phyloP scores from a whole-genome alignment of 2,329 filamentous ascomycete species.

The Ophiocordyceps polyrhachis-furcata region DNA sequence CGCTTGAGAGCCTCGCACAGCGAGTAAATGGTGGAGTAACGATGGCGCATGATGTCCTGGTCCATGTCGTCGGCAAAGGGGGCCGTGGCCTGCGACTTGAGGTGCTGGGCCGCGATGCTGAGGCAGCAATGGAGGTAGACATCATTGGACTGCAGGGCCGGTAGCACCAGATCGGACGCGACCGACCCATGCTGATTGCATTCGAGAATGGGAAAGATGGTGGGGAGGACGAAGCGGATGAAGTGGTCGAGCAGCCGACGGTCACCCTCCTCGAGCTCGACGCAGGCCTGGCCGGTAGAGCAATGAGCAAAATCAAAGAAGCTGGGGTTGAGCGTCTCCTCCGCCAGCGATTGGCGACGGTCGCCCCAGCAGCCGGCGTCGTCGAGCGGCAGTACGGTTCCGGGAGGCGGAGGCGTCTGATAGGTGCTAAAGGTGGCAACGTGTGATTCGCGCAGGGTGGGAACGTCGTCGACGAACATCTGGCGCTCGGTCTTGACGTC shows the following conservation, averaged over 20 bases:
- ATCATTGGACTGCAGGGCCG: constrained; percentile 77
- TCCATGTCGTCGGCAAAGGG: constrained; percentile 56
- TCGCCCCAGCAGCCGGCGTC: constrained; percentile 43
- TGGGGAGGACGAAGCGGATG: constrained; percentile 66
- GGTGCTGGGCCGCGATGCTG: constrained; percentile 80
- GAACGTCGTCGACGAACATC: constrained; percentile 82
- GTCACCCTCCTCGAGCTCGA: constrained; percentile 77
- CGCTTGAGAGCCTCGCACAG: constrained; percentile 65
- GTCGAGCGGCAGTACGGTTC: constrained; percentile 44
- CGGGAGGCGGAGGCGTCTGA: constrained; percentile 55
- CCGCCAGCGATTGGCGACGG: constrained; percentile 43
- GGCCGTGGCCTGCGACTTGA: constrained; percentile 51
- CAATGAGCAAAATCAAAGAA: constrained; percentile 70
- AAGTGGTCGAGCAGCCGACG: constrained; percentile 80
- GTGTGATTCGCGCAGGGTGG: constrained; percentile 67
- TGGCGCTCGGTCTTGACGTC: constrained; percentile 93
- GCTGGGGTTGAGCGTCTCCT: constrained; percentile 52
- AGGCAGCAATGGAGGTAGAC: constrained; percentile 91
- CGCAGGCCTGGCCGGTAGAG: constrained; percentile 43
- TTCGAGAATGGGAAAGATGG: constrained; percentile 84
- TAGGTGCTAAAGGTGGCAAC: constrained; percentile 89
- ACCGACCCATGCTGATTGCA: constrained; percentile 73
- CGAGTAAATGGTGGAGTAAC: constrained; percentile 70
- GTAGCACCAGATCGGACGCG: constrained; percentile 65
- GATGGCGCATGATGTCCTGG: constrained; percentile 79